Percentiles rank a stretch among this genome's conserved stretches.
phyloP scores from a whole-genome alignment of 164 flowering plant species.

The Chimonanthus praecox region DNA sequence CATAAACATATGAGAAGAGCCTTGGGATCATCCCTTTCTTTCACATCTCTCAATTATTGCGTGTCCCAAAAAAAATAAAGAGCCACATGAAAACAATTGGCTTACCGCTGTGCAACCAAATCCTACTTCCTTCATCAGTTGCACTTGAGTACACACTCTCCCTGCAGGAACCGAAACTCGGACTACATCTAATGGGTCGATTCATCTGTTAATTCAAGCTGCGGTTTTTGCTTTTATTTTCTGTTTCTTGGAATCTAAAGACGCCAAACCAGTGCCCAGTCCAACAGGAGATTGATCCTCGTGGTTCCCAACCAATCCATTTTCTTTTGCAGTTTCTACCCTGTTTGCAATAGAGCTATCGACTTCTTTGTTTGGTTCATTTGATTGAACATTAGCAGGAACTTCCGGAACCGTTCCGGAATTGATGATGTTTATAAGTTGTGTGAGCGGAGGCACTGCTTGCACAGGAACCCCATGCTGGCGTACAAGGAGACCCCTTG shows the following conservation, averaged over 20 bases:
- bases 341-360: conserved; percentile 26
- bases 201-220: conserved; percentile 18
- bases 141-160: background rate
- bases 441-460: conserved; percentile 57
- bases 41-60: background rate
- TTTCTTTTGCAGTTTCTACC: conserved; percentile 17
- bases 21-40: background rate
- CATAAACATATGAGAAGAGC: background rate
- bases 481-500: conserved; percentile 63
- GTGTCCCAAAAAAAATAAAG: background rate
- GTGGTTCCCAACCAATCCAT: conserved; percentile 19
- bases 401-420: conserved; percentile 48
- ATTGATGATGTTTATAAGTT: conserved; percentile 62
- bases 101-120: background rate
- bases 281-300: conserved; percentile 64
- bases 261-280: conserved; percentile 60
- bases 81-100: background rate
- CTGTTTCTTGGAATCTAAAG: conserved; percentile 64
- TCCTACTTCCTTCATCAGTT: background rate
- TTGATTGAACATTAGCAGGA: conserved; percentile 16
- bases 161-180: background rate
- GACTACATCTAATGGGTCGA: background rate
- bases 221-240: conserved; percentile 50
- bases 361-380: conserved; percentile 28
- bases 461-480: conserved; percentile 71